Evolutionary conservation across 2,329 filamentous ascomycete genomes (phyloP), one percentile per base, ranked within the genome.

Genomic region (Leptographium galeiforme): DNA sequence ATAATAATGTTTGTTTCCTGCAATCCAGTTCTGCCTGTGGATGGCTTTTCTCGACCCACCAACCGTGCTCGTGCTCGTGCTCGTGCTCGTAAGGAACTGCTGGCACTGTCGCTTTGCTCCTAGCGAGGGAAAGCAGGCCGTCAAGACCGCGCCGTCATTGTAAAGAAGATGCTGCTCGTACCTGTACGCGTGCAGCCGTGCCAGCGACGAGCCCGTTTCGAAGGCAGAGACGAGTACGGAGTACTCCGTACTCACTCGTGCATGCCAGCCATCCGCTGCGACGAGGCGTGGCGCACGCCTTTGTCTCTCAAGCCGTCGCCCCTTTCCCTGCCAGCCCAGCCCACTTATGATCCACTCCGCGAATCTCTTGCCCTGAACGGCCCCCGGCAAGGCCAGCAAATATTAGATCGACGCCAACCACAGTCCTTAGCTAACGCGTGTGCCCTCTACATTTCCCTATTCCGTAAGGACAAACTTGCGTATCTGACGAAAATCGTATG

Each of bases 401-500:
- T 19, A 19, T 34, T 49, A 49, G 47, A 36, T 39, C 34, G 32
- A 49, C 47, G 47, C 47, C 47, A 49, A 32, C 19, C 19, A 49
- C 47, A 10, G 47, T 18, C 47, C 33, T 49, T 36, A 49, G 47
- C 47, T 49, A 49, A 49, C 47, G 47, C 47, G 34, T 49, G 36
- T 18, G 47, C 14, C n/a, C 41, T 40, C 41, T 19, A 25, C n/a
- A 12, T 18, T 49, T 49, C 47, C 47, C 47, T 40, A 39, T 49
- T 49, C 34, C 34, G 47, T 40, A 49, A 34, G 47, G 47, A 18
- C 47, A 18, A 49, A 14, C 25, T 30, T 43, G 25, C 36, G 30
- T 18, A 52, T 39, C 34, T 25, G 43, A 46, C 44, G 48, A 48
- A 48, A 53, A 53, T 53, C 52, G 47, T 53, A 53, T 49, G 52